Evolutionary conservation across 441 rosid species (phyloP).

Genomic region (Macaranga tanarius): DNA sequence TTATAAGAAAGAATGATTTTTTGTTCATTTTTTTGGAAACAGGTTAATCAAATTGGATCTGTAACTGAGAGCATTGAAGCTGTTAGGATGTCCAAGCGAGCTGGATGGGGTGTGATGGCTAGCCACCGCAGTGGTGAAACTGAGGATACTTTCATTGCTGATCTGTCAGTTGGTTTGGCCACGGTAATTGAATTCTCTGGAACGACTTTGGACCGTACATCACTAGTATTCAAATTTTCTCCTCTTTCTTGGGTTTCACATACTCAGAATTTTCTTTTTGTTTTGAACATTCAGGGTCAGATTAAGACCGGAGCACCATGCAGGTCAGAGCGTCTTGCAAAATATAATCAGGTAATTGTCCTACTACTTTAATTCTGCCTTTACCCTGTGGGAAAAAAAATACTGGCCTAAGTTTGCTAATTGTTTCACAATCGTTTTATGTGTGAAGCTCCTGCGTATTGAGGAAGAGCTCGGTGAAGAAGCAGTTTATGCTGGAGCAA

Average conservation of each 20-base stretch:
- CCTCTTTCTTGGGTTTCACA: background rate
- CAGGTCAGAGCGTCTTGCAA: slow-evolving; percentile 97
- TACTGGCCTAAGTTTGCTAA: background rate
- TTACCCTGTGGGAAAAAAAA: no score
- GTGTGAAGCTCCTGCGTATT: slow-evolving; percentile 69
- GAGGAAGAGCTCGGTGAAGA: slow-evolving; percentile 93
- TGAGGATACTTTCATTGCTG: slow-evolving; percentile 97
- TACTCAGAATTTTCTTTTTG: slow-evolving; percentile 5
- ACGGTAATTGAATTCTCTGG: slow-evolving; percentile 50
- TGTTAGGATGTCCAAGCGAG: slow-evolving; percentile 88
- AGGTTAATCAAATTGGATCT: slow-evolving; percentile 97
- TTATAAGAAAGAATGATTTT: background rate
- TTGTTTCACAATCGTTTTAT: background rate
- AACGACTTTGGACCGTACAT: background rate
- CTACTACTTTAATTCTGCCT: background rate
- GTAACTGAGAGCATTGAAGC: slow-evolving; percentile 98
- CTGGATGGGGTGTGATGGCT: slow-evolving; percentile 99
- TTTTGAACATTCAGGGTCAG: slow-evolving; percentile 63
- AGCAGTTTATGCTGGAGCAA: slow-evolving; percentile 83
- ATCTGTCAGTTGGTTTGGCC: slow-evolving; percentile 84
- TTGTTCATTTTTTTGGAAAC: slow-evolving; percentile 17
- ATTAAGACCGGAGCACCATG: slow-evolving; percentile 99
- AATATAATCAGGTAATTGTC: slow-evolving; percentile 78
- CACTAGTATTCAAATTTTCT: background rate
- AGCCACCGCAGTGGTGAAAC: slow-evolving; percentile 99